phyloP scores from a whole-genome alignment of 257 asterid genomes.

The Solanum chiquidenum region DNA sequence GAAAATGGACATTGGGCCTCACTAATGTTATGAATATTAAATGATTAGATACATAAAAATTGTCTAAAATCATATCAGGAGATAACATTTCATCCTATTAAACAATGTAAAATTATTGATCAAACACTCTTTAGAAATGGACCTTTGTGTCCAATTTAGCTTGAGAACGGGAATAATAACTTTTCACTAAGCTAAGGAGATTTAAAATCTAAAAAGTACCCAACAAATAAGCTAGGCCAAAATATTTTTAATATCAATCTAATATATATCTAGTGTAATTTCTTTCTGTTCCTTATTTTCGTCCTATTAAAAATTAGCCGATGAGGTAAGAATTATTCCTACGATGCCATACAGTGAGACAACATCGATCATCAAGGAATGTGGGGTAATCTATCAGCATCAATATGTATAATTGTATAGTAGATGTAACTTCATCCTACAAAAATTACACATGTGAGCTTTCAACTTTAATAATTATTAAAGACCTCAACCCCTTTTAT shows the following conservation, averaged over 20 bases:
- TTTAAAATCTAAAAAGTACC: background rate
- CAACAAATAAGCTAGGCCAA: background rate
- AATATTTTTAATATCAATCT: background rate
- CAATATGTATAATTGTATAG: background rate
- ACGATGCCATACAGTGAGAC: background rate
- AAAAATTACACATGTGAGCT: background rate
- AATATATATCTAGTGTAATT: background rate
- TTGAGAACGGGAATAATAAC: background rate
- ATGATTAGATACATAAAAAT: no score
- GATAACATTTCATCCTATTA: no score
- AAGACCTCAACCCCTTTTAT: background rate
- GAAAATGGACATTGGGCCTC: background rate
- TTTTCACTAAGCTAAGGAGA: background rate
- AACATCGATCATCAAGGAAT: background rate
- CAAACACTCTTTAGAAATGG: no score
- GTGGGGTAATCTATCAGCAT: background rate
- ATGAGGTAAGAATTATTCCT: background rate
- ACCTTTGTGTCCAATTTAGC: background rate
- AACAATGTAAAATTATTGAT: no score
- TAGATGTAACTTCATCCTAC: background rate
- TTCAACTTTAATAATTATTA: background rate
- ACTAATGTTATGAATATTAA: background rate
- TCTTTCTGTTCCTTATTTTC: background rate
- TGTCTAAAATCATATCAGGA: no score
- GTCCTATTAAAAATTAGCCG: background rate